Conservation (phyloP, 331 rosid species). For the Pyracantha coccinea region DNA sequence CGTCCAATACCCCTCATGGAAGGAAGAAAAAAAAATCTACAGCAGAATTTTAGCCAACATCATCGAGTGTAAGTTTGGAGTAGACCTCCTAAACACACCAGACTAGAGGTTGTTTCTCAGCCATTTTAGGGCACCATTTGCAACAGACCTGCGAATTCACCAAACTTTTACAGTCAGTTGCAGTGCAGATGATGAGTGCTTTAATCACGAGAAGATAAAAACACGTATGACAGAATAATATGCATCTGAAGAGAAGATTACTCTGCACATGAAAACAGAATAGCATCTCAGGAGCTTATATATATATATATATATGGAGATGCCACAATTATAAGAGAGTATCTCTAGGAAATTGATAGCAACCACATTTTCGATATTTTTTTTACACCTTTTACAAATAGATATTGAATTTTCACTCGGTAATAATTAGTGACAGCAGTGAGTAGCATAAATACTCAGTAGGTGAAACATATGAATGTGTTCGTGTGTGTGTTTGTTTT, state of each 20-base stretch:
- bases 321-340: neutral
- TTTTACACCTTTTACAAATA: neutral
- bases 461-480: neutral
- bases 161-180: slow-evolving; percentile 5
- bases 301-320: neutral
- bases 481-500: too few relatives aligned
- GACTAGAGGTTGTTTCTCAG: slow-evolving; percentile 77
- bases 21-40: neutral
- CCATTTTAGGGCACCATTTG: slow-evolving; percentile 87
- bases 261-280: neutral
- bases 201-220: neutral
- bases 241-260: neutral
- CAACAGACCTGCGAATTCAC: slow-evolving; percentile 57
- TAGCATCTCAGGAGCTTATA: neutral
- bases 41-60: neutral
- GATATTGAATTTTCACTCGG: neutral
- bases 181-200: neutral
- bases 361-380: neutral
- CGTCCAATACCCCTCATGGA: neutral
- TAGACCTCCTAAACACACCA: neutral
- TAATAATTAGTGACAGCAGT: neutral
- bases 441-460: neutral
- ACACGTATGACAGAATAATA: neutral
- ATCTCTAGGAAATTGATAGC: neutral
- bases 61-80: neutral